phyloP scores from a whole-genome alignment of 108 stramenopile genomes.

The Nitzschia palea region DNA sequence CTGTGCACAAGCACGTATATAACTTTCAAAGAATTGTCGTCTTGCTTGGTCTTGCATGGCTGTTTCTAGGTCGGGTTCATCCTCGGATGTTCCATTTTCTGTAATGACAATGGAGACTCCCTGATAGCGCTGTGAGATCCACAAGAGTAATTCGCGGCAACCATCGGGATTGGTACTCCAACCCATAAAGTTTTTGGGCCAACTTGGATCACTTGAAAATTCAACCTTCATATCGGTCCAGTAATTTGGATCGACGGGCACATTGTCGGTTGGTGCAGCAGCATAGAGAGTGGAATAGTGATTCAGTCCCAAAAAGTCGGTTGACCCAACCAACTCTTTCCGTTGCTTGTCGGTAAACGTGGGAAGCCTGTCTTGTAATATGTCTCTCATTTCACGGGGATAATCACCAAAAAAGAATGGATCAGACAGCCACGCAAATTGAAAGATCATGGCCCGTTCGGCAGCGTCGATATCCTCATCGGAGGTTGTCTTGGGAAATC shows the following conservation, averaged over 20 bases:
- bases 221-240: conserved; percentile 75
- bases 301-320: conserved; percentile 93
- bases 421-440: conserved; percentile 86
- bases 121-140: conserved; percentile 69
- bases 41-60: conserved; percentile 59
- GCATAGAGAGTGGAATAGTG: conserved; percentile 79
- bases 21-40: conserved; percentile 59
- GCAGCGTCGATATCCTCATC: conserved; percentile 71
- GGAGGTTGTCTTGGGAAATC: conserved; percentile 50
- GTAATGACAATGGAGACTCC: conserved; percentile 65
- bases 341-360: conserved; percentile 64
- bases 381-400: conserved; percentile 69
- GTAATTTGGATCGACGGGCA: conserved; percentile 53
- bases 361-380: conserved; percentile 75
- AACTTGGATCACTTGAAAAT: conserved; percentile 47
- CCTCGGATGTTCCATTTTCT: conserved; percentile 77
- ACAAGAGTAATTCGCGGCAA: conserved; percentile 64
- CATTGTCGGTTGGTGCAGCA: conserved; percentile 29
- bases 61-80: conserved; percentile 52
- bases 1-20: conserved; percentile 64
- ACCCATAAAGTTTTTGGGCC: conserved; percentile 71
- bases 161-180: conserved; percentile 74
- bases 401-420: conserved; percentile 84
- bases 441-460: conserved; percentile 82
- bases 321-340: conserved; percentile 50